Conservation (phyloP, 1,139 yeast genomes). For the Wickerhamomyces sp. region DNA sequence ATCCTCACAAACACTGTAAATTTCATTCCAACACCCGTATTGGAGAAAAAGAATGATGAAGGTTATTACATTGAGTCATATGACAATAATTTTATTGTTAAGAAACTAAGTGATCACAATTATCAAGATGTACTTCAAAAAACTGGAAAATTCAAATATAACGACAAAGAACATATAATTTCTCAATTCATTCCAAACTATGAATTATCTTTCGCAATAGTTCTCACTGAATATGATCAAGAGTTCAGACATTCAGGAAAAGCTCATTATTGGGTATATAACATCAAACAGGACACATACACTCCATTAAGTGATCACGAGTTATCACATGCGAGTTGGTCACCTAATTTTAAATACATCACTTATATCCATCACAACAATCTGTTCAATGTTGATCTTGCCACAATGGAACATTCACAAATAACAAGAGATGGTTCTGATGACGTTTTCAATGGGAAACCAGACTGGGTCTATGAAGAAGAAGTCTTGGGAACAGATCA, state of each 20-base stretch:
- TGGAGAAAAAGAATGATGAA: slow-evolving; percentile 27
- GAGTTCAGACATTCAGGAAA: slow-evolving; percentile 76
- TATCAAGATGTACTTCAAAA: slow-evolving; percentile 15
- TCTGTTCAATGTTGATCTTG: slow-evolving; percentile 45
- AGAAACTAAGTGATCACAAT: slow-evolving; percentile 24
- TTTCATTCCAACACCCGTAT: slow-evolving; percentile 25
- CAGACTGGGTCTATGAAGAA: slow-evolving; percentile 98
- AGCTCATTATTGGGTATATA: slow-evolving; percentile 62
- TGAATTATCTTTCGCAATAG: slow-evolving; percentile 25
- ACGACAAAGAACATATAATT: slow-evolving; percentile 20
- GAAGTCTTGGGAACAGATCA: slow-evolving; percentile 65
- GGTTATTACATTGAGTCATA: slow-evolving; percentile 25
- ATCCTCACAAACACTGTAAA: slow-evolving; percentile 14
- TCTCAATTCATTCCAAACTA: slow-evolving; percentile 23
- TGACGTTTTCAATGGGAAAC: slow-evolving; percentile 73
- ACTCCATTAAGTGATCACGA: slow-evolving; percentile 37
- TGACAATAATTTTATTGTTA: slow-evolving; percentile 12
- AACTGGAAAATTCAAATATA: slow-evolving; percentile 19
- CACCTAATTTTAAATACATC: slow-evolving; percentile 63
- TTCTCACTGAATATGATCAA: slow-evolving; percentile 30
- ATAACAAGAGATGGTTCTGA: slow-evolving; percentile 68
- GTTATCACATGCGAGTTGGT: slow-evolving; percentile 59
- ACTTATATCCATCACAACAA: slow-evolving; percentile 73
- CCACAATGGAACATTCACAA: slow-evolving; percentile 36
- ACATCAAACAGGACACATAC: slow-evolving; percentile 32